phyloP scores from a whole-genome alignment of 2,329 filamentous ascomycete species.

The Emergomyces pasteurianus region DNA sequence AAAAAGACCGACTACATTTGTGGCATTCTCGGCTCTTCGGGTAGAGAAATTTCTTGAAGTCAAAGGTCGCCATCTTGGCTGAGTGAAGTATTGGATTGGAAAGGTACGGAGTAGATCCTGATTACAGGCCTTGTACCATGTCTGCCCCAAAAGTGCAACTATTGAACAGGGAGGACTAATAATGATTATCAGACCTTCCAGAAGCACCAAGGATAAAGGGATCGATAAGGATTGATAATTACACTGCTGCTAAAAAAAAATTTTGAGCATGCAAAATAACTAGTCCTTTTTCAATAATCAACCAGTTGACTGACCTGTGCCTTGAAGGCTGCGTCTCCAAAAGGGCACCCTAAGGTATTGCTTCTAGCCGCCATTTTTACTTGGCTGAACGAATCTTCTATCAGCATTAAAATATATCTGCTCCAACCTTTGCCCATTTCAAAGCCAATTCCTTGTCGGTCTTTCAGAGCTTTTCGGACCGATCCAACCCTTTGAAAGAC shows the following conservation, averaged over 20 bases:
- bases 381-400: not conserved
- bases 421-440: not conserved
- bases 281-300: no score
- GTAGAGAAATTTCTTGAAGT: not conserved
- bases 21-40: not conserved
- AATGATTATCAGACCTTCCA: not conserved
- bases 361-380: not conserved
- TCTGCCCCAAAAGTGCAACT: no score
- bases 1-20: not conserved
- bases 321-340: not conserved
- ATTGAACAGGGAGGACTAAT: not conserved
- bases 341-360: not conserved
- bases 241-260: no score
- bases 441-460: not conserved
- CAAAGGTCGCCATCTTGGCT: not conserved
- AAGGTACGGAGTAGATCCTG: not conserved
- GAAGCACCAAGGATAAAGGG: not conserved
- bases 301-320: not conserved
- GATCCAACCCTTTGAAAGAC: not conserved
- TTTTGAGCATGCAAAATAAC: no score
- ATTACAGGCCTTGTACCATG: not conserved
- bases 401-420: slow-evolving; percentile 1
- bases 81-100: not conserved
- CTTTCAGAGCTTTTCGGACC: not conserved
- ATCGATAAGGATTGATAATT: no score